phyloP scores from a whole-genome alignment of 176 grass and related monocot genomes.

The Bromus sterilis region DNA sequence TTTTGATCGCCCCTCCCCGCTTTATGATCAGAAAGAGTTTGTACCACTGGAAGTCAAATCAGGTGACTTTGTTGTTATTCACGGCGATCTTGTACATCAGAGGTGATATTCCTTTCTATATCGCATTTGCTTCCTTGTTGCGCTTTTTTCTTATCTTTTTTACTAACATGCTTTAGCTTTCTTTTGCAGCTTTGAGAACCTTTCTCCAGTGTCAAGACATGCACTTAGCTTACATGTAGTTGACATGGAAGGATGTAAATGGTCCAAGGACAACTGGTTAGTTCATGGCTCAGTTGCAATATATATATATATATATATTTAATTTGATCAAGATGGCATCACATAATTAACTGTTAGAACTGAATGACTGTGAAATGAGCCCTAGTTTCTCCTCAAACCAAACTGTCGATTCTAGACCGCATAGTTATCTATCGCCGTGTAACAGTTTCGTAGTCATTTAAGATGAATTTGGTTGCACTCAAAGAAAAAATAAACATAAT shows the following conservation, averaged over 20 bases:
- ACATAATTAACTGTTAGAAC: neutral
- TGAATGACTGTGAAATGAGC: neutral
- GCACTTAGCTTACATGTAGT: conserved; percentile 81
- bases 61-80: conserved; percentile 81
- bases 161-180: neutral
- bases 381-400: neutral
- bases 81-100: conserved; percentile 93
- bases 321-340: neutral
- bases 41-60: conserved; percentile 86
- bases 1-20: conserved; percentile 59
- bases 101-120: conserved; percentile 43
- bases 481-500: neutral
- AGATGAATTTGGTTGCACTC: neutral
- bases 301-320: neutral
- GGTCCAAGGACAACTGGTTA: conserved; percentile 92
- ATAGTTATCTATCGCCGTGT: neutral
- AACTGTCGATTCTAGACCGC: neutral
- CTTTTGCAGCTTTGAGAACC: conserved; percentile 73
- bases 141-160: conserved; percentile 20
- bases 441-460: neutral
- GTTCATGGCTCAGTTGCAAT: conserved; percentile 17
- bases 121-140: neutral
- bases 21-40: conserved; percentile 68
- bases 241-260: conserved; percentile 74
- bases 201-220: conserved; percentile 78